These are phyloP conservation scores for Halenospora varia DNA, from an alignment of 495 filamentous ascomycete species.

Conservation along the genomic window DNA sequence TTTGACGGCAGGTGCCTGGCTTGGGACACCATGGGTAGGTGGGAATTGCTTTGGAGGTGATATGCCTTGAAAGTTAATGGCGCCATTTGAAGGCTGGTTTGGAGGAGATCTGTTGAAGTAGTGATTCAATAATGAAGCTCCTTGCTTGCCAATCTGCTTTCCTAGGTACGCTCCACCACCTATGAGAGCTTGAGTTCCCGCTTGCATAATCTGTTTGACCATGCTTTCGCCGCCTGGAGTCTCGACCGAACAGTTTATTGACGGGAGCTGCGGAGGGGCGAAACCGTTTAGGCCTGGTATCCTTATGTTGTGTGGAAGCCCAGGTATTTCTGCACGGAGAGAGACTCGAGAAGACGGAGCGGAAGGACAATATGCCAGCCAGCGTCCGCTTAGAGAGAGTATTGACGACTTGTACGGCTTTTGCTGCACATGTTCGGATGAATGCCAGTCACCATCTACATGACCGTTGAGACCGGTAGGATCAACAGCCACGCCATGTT, in stretches of 20 bases:
- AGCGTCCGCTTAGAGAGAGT: constrained; percentile 70
- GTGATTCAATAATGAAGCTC: constrained; percentile 79
- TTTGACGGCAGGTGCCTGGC: constrained; percentile 38
- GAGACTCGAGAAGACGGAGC: constrained; percentile 63
- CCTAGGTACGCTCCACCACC: constrained; percentile 83
- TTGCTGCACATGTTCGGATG: constrained; percentile 35
- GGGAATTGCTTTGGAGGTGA: constrained; percentile 52
- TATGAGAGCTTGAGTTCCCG: constrained; percentile 88
- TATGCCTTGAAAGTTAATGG: constrained; percentile 21
- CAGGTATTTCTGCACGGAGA: constrained; percentile 52
- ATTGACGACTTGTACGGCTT: constrained; percentile 47
- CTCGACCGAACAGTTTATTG: constrained; percentile 69
- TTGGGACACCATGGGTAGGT: constrained; percentile 64
- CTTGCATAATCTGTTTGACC: constrained; percentile 79
- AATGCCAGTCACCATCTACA: constrained; percentile 48
- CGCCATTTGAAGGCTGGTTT: constrained; percentile 14
- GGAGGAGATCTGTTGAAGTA: constrained; percentile 71
- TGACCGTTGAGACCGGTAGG: constrained; percentile 44
- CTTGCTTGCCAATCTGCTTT: constrained; percentile 57
- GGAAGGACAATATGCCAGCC: constrained; percentile 83
- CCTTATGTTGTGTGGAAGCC: constrained; percentile 24
- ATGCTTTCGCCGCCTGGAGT: constrained; percentile 75
- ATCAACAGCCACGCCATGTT: constrained; percentile 36
- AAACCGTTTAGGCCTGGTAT: constrained; percentile 64
- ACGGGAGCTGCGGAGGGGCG: constrained; percentile 71